Evolutionary conservation across 352 stramenopile genomes (phyloP).

Genomic region (Pelagophyceae sp.): DNA sequence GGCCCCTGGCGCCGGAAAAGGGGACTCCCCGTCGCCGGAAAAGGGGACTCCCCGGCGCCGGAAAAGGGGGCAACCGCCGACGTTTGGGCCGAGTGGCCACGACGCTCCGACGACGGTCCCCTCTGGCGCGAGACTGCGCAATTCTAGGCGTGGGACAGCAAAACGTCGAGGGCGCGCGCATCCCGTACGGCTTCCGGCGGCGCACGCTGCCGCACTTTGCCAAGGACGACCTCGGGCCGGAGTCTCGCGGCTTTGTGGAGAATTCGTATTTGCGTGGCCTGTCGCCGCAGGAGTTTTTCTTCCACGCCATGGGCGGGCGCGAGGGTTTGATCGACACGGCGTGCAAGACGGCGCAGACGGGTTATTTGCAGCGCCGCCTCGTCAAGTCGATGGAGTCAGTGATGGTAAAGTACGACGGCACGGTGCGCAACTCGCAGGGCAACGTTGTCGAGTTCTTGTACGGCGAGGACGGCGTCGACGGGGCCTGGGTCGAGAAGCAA

Average conservation of each 20-base stretch:
- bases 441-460: slow-evolving; percentile 84
- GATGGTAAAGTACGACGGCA: slow-evolving; percentile 96
- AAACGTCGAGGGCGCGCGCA: slow-evolving; percentile 95
- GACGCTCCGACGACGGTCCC: no score
- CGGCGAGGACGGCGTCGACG: slow-evolving; percentile 99
- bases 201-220: slow-evolving; percentile 88
- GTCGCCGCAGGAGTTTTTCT: slow-evolving; percentile 95
- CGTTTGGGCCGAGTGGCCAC: no score
- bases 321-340: slow-evolving; percentile 99
- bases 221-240: slow-evolving; percentile 92
- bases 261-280: slow-evolving; percentile 92
- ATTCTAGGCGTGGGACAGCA: slow-evolving; percentile 97
- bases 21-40: no score
- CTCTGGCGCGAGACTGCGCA: no score
- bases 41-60: no score
- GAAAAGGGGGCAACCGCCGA: no score
- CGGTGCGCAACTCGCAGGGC: slow-evolving; percentile 81
- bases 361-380: slow-evolving; percentile 98
- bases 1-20: no score
- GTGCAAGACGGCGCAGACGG: slow-evolving; percentile 97
- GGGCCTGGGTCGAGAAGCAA: slow-evolving; percentile 98
- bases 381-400: slow-evolving; percentile 99
- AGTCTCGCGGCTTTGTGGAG: slow-evolving; percentile 96
- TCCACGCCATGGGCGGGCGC: slow-evolving; percentile 97
- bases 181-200: slow-evolving; percentile 92